These are phyloP conservation scores for Podochytrium sp. DNA, from an alignment of 192 early-diverging fungal genomes.

Conservation along the genomic window DNA sequence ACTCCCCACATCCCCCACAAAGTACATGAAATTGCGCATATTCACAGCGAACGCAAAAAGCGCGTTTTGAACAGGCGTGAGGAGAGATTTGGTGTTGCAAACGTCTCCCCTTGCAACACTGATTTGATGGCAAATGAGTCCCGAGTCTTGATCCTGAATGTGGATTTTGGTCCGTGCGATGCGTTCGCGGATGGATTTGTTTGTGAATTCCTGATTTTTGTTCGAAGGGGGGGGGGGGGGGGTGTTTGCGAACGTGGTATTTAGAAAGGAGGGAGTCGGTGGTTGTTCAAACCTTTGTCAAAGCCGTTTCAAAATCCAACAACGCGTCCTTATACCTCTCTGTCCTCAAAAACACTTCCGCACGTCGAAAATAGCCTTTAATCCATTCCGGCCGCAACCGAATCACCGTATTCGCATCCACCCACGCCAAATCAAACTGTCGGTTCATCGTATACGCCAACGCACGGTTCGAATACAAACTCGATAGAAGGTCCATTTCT, in stretches of 20 bases:
- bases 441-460: conserved; percentile 59
- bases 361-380: conserved; percentile 48
- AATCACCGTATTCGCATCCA: conserved; percentile 71
- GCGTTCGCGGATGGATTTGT: conserved; percentile 24
- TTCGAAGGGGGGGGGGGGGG: no score
- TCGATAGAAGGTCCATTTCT: conserved; percentile 54
- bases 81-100: conserved; percentile 38
- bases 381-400: conserved; percentile 45
- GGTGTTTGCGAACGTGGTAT: no score
- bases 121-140: not conserved
- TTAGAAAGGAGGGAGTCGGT: not conserved
- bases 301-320: conserved; percentile 37
- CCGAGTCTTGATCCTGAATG: conserved; percentile 1
- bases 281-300: conserved; percentile 22
- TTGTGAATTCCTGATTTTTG: conserved; percentile 9
- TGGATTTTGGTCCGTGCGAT: conserved; percentile 7
- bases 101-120: conserved; percentile 6
- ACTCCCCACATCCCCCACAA: conserved; percentile 71
- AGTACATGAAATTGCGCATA: conserved; percentile 88
- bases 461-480: conserved; percentile 79
- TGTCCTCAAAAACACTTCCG: conserved; percentile 38
- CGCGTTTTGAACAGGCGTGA: conserved; percentile 73
- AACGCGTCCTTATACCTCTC: conserved; percentile 30
- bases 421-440: conserved; percentile 69
- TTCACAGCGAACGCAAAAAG: conserved; percentile 78